phyloP scores from a whole-genome alignment of 768 basidiomycete species.

The Amanita brunnescens region DNA sequence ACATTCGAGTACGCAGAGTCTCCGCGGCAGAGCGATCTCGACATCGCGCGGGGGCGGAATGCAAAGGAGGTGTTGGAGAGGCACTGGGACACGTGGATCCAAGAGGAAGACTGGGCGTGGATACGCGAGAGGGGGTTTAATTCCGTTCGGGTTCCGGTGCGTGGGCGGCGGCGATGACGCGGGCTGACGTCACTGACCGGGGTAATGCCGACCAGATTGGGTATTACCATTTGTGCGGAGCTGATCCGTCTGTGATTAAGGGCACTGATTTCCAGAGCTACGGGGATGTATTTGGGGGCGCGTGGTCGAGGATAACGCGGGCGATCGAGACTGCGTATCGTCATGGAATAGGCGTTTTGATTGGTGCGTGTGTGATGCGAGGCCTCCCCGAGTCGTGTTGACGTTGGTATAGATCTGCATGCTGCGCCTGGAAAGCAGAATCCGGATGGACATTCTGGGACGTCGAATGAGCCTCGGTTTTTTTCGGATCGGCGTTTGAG shows the following conservation, averaged over 20 bases:
- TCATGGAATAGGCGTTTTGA: slow-evolving; percentile 61
- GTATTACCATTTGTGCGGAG: slow-evolving; percentile 60
- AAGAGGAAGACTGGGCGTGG: slow-evolving; percentile 55
- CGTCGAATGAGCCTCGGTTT: slow-evolving; percentile 42
- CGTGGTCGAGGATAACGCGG: slow-evolving; percentile 54
- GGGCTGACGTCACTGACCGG: background rate
- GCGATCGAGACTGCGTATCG: slow-evolving; percentile 51
- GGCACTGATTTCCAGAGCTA: slow-evolving; percentile 59
- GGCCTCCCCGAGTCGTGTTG: too few relatives aligned
- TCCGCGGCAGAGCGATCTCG: slow-evolving; percentile 60
- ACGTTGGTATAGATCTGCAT: slow-evolving; percentile 71
- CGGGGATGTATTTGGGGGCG: slow-evolving; percentile 45
- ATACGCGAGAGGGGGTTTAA: slow-evolving; percentile 50
- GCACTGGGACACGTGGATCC: slow-evolving; percentile 74
- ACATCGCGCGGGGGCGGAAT: slow-evolving; percentile 54
- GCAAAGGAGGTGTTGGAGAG: slow-evolving; percentile 39
- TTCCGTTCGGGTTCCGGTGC: slow-evolving; percentile 48
- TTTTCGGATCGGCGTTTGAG: slow-evolving; percentile 37
- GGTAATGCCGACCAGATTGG: too few relatives aligned
- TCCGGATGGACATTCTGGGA: slow-evolving; percentile 55
- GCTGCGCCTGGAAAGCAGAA: slow-evolving; percentile 75
- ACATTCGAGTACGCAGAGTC: slow-evolving; percentile 46
- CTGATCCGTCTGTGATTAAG: slow-evolving; percentile 46
- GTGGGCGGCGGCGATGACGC: slow-evolving; percentile 12
- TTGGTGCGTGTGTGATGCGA: slow-evolving; percentile 46